Evolutionary conservation across 768 basidiomycete species (phyloP), one percentile per base, ranked within the genome.

Genomic region (Holtermannia corniformis): DNA sequence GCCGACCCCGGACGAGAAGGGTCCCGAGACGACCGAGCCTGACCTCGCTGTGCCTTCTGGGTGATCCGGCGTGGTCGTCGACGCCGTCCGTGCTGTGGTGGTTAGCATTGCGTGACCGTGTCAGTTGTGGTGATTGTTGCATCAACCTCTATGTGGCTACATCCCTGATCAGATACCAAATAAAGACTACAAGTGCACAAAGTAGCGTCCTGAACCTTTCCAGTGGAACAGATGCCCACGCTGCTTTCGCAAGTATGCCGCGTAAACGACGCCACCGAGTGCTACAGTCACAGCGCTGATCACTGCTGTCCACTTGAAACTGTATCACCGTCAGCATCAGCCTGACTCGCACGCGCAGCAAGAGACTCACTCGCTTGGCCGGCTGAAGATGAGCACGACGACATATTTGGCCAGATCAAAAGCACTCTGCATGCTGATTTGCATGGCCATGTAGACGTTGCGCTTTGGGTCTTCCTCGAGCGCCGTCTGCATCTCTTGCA

Each of bases 361-460:
- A 40, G 16, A 10, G 22, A 28, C 51, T 49, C 22, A 57, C 59
- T 56, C 41, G 5, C 52, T 50, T n/a, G 56, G 56, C 47, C 52
- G 52, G 20, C 53, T 61, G 41, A 61, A 52, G 0, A 57, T 53
- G 2, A 72, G 57, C 10, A 67, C 65, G 14, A 71, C 28, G 3
- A 52, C 58, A 43, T 67, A 72, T 53, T 72, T 72, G 22, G 52
- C 53, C 7, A 71, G 61, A 50, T 72, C 67, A 51, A 70, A 71
- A 1, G 59, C 54, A 16, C 62, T 69, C 46, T 66, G 60, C 19
- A 72, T 58, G 4, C 62, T 58, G 16, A 71, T 59, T 43, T 72
- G 71, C 13, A 68, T 55, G 0, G 69, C 64, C 3, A 63, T 69
- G 24, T 71, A 57, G 27, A 59, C 59, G 45, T 71, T 70, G 16